Evolutionary conservation across 345 rosid species (phyloP).

Genomic region (Gossypium arboreum): DNA sequence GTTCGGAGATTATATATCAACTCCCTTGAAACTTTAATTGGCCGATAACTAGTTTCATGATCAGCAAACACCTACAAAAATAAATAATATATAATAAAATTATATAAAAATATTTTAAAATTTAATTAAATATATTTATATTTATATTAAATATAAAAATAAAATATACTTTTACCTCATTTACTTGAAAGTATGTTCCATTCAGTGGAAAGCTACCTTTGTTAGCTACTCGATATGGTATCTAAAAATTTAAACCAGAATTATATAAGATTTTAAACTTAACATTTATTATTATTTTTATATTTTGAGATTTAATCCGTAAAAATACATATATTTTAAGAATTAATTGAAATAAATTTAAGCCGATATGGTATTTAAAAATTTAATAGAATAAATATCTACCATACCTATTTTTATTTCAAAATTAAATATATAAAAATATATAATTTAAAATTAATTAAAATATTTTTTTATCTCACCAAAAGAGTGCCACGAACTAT

Average conservation of each 20-base stretch:
- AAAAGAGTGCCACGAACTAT: conserved; percentile 54
- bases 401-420: too few relatives aligned
- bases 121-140: not conserved
- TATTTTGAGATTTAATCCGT: too few relatives aligned
- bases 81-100: not conserved
- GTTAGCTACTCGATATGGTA: conserved; percentile 63
- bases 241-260: conserved; percentile 27
- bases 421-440: too few relatives aligned
- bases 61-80: conserved; percentile 68
- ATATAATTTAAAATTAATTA: too few relatives aligned
- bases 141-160: not conserved
- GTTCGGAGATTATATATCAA: conserved; percentile 32
- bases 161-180: conserved; percentile 44
- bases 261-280: not conserved
- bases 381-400: too few relatives aligned
- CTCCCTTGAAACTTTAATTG: conserved; percentile 32
- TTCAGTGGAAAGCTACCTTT: conserved; percentile 60
- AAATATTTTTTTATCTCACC: conserved; percentile 23
- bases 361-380: not conserved
- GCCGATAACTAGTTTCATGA: conserved; percentile 42
- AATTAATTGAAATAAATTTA: too few relatives aligned
- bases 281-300: too few relatives aligned
- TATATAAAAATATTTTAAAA: not conserved
- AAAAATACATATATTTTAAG: too few relatives aligned
- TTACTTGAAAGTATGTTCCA: conserved; percentile 76